A percentile compares a stretch with the other conserved stretches of the same genome.
phyloP scores from a whole-genome alignment of 352 stramenopile species.

The Globisporangium polare region DNA sequence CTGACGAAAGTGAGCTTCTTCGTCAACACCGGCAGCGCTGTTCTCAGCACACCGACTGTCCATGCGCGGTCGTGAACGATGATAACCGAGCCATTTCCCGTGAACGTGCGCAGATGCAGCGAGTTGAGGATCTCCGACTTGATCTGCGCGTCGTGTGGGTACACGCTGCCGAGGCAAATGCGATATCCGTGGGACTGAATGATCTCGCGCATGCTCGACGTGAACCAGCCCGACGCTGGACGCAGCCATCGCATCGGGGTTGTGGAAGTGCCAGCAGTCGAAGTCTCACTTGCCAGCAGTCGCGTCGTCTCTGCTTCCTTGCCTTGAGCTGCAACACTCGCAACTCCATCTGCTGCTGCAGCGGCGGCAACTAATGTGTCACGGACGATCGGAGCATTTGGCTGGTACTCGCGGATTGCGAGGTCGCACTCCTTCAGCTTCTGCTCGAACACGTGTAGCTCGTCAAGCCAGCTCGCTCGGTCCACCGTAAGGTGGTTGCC shows the following conservation, averaged over 20 bases:
- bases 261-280: neutral
- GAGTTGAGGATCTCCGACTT: constrained; percentile 64
- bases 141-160: constrained; percentile 86
- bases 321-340: constrained; percentile 13
- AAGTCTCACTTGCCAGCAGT: constrained; percentile 14
- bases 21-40: constrained; percentile 48
- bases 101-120: constrained; percentile 47
- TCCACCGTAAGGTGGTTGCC: constrained; percentile 84
- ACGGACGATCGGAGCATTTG: neutral
- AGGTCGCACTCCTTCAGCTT: constrained; percentile 78
- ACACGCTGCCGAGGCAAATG: constrained; percentile 84
- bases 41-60: constrained; percentile 68
- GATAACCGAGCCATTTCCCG: constrained; percentile 67
- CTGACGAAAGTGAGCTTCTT: constrained; percentile 61
- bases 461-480: constrained; percentile 70
- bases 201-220: constrained; percentile 70
- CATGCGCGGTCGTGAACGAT: constrained; percentile 83
- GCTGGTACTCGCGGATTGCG: constrained; percentile 50
- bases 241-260: constrained; percentile 59
- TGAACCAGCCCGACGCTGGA: constrained; percentile 85
- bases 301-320: constrained; percentile 12
- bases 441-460: constrained; percentile 76
- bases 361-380: neutral
- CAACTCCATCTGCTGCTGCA: constrained; percentile 1
- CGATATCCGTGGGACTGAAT: constrained; percentile 71